Evolutionary conservation across 208 protist genomes (phyloP), one percentile per base, ranked within the genome.

Genomic region (Crithidia acanthocephali): DNA sequence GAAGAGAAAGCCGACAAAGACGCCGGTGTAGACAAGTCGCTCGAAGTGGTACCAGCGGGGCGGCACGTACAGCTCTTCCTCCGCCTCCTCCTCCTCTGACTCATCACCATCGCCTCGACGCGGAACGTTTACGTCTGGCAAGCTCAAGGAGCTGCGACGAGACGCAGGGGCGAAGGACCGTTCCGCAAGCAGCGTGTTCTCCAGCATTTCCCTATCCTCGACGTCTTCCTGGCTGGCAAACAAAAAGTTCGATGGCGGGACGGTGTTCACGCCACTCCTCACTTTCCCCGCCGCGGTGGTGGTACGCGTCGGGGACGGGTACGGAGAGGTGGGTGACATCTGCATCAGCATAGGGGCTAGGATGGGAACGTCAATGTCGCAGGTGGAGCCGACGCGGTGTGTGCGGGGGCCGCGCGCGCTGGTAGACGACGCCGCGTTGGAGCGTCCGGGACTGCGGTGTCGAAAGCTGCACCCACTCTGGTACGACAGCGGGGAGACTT

Each of bases 1-100:
- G 18, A 62, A 20, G 55, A 71, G n/a, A 16, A 62, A 61, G n/a
- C 53, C 55, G n/a, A 62, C 20, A 48, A 62, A 37, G 65, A 61
- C 25, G 3, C 23, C 28, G 6, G 55, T 28, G 65, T 71, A 71
- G 23, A 71, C 10, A 7, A 71, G 53, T 0, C 55, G 56, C 28
- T 62, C 65, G 20, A 55, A 13, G 30, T 44, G 42, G 22, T 62
- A 55, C 13, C 22, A 71, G 28, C 42, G 51, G 18, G 65, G 65
- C 8, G 65, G 65, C 52, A 62, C 28, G 42, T 71, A 71, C 1
- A 18, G 42, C 1, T 61, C 55, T 5, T 53, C 32, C 23, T 51
- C 42, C 11, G 9, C 42, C 33, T 2, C 0, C 11, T 1, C 11
- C 7, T 6, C 22, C 7, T 33, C 57, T 0, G n/a, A 3, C 2